These are phyloP conservation scores for Naegleria gruberi DNA, from an alignment of 208 protist species.

Conservation along the genomic window DNA sequence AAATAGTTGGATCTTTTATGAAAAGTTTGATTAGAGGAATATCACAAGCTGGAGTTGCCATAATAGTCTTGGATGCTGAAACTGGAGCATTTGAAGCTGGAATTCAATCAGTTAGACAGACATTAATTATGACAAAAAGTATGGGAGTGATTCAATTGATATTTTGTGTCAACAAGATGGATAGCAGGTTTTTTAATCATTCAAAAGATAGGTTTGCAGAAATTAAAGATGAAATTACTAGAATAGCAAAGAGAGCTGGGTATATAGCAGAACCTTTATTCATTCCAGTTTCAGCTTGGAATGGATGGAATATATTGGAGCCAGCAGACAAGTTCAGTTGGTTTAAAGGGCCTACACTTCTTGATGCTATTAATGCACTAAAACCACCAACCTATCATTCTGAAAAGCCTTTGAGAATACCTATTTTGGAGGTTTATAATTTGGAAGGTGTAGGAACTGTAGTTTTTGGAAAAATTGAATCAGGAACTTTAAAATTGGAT, in stretches of 20 bases:
- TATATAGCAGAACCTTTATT: constrained; percentile 80
- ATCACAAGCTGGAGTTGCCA: too few relatives aligned
- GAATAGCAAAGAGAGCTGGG: constrained; percentile 73
- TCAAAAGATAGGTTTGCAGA: constrained; percentile 71
- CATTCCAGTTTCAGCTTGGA: constrained; percentile 85
- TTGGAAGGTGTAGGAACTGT: constrained; percentile 89
- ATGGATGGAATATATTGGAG: constrained; percentile 84
- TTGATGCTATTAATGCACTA: constrained; percentile 78
- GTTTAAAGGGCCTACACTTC: constrained; percentile 76
- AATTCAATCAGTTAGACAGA: too few relatives aligned
- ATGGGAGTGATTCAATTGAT: too few relatives aligned
- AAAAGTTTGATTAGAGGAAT: too few relatives aligned
- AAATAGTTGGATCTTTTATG: too few relatives aligned
- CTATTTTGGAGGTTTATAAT: constrained; percentile 92
- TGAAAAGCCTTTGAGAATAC: constrained; percentile 86
- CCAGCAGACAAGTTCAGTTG: constrained; percentile 70
- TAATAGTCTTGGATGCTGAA: too few relatives aligned
- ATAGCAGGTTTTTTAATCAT: constrained; percentile 73
- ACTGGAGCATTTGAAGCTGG: too few relatives aligned
- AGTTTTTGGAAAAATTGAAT: constrained; percentile 74
- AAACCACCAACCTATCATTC: constrained; percentile 62
- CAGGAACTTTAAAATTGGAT: constrained; percentile 42
- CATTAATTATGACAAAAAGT: too few relatives aligned
- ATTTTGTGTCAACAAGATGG: constrained; percentile 75
- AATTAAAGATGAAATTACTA: constrained; percentile 59